Conservation (phyloP, 306 rosid genomes). For the Castanea crenata region DNA sequence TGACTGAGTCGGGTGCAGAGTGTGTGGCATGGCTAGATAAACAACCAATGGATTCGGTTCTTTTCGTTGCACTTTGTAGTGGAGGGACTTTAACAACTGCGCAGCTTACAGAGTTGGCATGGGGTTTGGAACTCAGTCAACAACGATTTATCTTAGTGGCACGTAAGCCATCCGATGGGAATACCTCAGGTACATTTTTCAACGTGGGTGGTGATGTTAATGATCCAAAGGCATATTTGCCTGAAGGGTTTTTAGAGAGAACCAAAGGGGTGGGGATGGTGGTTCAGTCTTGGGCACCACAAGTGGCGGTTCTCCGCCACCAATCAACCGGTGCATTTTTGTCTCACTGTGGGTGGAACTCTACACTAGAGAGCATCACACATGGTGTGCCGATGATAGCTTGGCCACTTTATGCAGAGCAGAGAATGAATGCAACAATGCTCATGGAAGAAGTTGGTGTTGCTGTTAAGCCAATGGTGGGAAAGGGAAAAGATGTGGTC, state of each 20-base stretch:
- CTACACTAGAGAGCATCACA: conserved; percentile 38
- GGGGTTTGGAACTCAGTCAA: conserved; percentile 40
- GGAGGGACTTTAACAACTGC: conserved; percentile 26
- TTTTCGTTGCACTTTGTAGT: conserved; percentile 34
- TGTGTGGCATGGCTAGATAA: conserved; percentile 40
- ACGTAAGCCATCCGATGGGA: not conserved
- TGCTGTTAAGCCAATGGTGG: conserved; percentile 10
- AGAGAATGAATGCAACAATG: conserved; percentile 39
- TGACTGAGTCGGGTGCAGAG: not conserved
- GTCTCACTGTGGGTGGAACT: conserved; percentile 62
- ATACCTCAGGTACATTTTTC: conserved; percentile 11
- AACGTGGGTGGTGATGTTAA: conserved; percentile 4
- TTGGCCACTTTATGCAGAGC: conserved; percentile 57
- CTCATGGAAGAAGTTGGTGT: conserved; percentile 31
- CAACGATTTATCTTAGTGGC: conserved; percentile 43
- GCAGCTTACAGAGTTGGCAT: conserved; percentile 38
- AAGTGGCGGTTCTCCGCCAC: conserved; percentile 24
- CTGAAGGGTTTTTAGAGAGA: conserved; percentile 38
- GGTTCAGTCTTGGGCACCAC: conserved; percentile 44
- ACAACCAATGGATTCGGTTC: conserved; percentile 36
- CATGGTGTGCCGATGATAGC: conserved; percentile 45
- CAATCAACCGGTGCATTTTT: conserved; percentile 32
- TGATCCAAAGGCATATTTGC: conserved; percentile 26
- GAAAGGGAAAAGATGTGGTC: not conserved
- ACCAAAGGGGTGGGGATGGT: conserved; percentile 22